phyloP scores from a whole-genome alignment of 805 yeast genomes.

The Pachysolen tannophilus region DNA sequence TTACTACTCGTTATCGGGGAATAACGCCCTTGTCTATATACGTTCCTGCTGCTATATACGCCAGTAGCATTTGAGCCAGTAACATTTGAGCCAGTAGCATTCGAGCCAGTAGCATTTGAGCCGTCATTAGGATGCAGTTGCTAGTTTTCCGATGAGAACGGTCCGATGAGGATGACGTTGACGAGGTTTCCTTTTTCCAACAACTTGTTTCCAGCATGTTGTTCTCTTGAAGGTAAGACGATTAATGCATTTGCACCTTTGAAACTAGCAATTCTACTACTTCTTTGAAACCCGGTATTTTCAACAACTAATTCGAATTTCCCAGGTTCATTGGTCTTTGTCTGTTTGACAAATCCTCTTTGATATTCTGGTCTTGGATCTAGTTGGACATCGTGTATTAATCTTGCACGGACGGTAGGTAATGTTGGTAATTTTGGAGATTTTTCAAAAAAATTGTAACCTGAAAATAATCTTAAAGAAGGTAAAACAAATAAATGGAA shows the following conservation, averaged over 20 bases:
- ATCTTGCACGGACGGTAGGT: conserved; percentile 26
- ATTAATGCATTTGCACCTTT: conserved; percentile 38
- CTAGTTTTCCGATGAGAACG: no score
- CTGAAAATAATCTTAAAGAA: conserved; percentile 30
- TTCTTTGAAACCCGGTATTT: conserved; percentile 43
- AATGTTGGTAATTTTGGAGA: conserved; percentile 15
- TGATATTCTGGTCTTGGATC: conserved; percentile 49
- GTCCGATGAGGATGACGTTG: no score
- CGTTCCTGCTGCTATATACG: no score
- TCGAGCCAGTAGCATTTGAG: no score
- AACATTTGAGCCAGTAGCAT: no score
- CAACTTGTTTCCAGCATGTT: no score
- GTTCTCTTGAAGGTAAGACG: conserved; percentile 29
- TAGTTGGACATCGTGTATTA: conserved; percentile 24
- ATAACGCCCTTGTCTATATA: no score
- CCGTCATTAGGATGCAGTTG: no score
- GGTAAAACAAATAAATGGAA: conserved; percentile 40
- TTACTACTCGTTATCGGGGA: no score
- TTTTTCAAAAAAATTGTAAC: conserved; percentile 14
- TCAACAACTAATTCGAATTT: conserved; percentile 25
- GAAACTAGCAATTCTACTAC: conserved; percentile 40
- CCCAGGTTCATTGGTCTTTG: conserved; percentile 1
- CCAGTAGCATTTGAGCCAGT: no score
- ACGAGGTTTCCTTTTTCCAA: no score
- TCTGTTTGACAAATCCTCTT: conserved; percentile 28